A percentile compares a stretch with the other conserved stretches of the same genome.
Evolutionary conservation across 2,329 filamentous ascomycete genomes (phyloP).

Genomic region (Penicillium digitatum): DNA sequence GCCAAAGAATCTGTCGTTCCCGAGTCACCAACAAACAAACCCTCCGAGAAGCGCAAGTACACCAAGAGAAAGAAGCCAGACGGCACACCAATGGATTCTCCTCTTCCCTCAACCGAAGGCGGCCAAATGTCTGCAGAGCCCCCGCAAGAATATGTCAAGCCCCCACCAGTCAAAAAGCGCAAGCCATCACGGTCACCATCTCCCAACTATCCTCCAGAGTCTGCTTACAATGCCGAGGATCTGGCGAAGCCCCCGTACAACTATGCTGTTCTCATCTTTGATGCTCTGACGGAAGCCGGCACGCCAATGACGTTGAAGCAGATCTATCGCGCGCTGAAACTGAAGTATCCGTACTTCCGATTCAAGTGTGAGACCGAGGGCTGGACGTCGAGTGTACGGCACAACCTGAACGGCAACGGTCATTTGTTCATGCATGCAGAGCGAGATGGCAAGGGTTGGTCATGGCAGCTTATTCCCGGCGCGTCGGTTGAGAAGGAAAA

Average conservation of each 20-base stretch:
- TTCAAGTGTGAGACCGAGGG: conserved; percentile 62
- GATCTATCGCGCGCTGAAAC: conserved; percentile 61
- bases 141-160: conserved; percentile 41
- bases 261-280: conserved; percentile 62
- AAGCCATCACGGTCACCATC: conserved; percentile 58
- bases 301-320: conserved; percentile 61
- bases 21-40: conserved; percentile 39
- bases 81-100: conserved; percentile 39
- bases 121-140: conserved; percentile 37
- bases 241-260: conserved; percentile 59
- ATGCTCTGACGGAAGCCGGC: conserved; percentile 56
- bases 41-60: conserved; percentile 46
- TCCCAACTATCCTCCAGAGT: conserved; percentile 57
- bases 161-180: conserved; percentile 46
- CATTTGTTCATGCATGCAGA: conserved; percentile 59
- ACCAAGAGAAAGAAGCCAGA: conserved; percentile 47
- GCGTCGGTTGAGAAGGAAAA: conserved; percentile 58
- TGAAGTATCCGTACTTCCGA: conserved; percentile 58
- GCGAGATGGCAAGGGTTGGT: conserved; percentile 59
- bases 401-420: conserved; percentile 58
- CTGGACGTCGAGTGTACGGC: conserved; percentile 64
- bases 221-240: conserved; percentile 60
- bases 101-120: conserved; percentile 44
- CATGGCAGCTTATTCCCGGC: conserved; percentile 59
- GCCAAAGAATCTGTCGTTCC: conserved; percentile 32